Percentiles rank a stretch among this genome's conserved stretches.
Conservation (phyloP, 225 moss, liverwort and hornwort genomes). For the Ulota crispa region DNA sequence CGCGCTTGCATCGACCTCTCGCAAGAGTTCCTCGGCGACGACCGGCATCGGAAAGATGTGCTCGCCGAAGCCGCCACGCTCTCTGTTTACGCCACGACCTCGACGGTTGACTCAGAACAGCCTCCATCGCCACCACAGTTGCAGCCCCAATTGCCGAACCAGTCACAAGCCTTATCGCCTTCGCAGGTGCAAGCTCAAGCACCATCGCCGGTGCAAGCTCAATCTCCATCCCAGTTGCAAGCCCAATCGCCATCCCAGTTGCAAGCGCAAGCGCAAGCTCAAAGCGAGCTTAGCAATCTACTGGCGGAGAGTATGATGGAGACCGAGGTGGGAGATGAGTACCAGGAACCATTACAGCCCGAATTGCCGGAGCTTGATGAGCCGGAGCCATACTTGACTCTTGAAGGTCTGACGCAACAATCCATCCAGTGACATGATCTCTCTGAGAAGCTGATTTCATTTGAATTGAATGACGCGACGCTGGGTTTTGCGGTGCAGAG, state of each 20-base stretch:
- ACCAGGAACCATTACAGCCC: neutral
- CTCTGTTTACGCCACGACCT: neutral
- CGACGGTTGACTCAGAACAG: neutral
- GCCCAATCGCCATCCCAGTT: neutral
- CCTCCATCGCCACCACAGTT: neutral
- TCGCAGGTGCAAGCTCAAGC: neutral
- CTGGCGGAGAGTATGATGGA: conserved; percentile 14
- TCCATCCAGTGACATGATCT: neutral
- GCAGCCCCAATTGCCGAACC: neutral
- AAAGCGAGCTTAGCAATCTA: conserved; percentile 5
- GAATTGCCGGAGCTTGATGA: conserved; percentile 2
- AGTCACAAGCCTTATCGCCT: neutral
- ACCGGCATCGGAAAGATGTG: conserved; percentile 39
- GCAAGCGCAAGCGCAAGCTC: neutral
- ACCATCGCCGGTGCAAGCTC: neutral
- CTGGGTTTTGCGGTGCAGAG: neutral
- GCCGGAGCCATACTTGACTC: neutral
- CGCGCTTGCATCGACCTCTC: conserved; percentile 48
- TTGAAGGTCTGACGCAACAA: neutral
- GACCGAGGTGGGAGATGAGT: neutral
- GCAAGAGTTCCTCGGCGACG: conserved; percentile 47
- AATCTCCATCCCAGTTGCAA: neutral
- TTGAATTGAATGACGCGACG: neutral
- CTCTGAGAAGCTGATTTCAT: neutral
- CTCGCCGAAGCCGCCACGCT: neutral